These are phyloP conservation scores for Trametes coccinea DNA, from an alignment of 768 basidiomycete species.

Conservation along the genomic window DNA sequence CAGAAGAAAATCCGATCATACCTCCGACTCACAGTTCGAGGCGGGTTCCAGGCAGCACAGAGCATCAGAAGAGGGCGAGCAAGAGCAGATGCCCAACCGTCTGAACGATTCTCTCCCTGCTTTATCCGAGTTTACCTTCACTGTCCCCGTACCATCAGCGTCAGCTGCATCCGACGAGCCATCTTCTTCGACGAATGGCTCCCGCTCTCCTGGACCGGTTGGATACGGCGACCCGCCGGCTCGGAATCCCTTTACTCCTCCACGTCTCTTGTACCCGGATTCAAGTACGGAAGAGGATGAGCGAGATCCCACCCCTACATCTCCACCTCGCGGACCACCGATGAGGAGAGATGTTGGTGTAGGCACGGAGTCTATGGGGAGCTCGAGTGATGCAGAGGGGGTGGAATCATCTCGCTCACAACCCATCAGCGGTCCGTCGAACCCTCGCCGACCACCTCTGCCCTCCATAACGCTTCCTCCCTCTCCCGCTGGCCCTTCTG, in stretches of 20 bases:
- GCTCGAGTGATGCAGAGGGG: neutral
- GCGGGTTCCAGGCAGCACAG: too few species aligned
- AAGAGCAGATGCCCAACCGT: neutral
- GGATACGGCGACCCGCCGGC: conserved; percentile 1
- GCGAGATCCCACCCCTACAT: conserved; percentile 8
- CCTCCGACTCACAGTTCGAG: neutral
- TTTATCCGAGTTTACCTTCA: conserved; percentile 16
- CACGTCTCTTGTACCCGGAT: neutral
- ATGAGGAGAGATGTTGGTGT: neutral
- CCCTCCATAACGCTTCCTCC: conserved; percentile 23
- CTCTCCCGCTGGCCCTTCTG: conserved; percentile 5
- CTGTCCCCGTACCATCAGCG: conserved; percentile 1
- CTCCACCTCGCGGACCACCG: neutral
- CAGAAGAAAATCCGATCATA: neutral
- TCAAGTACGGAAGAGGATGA: conserved; percentile 5
- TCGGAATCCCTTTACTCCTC: conserved; percentile 4
- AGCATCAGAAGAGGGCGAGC: neutral
- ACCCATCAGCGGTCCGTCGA: neutral
- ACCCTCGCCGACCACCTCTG: conserved; percentile 26
- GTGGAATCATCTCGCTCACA: neutral
- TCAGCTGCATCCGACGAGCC: neutral
- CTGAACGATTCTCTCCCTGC: conserved; percentile 1
- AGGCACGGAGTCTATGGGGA: neutral
- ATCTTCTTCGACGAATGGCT: neutral
- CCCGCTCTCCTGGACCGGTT: neutral